A percentile compares a stretch with the other conserved stretches of the same genome.
phyloP scores from a whole-genome alignment of 2,329 filamentous ascomycete genomes.

The Paecilomyces sp. region DNA sequence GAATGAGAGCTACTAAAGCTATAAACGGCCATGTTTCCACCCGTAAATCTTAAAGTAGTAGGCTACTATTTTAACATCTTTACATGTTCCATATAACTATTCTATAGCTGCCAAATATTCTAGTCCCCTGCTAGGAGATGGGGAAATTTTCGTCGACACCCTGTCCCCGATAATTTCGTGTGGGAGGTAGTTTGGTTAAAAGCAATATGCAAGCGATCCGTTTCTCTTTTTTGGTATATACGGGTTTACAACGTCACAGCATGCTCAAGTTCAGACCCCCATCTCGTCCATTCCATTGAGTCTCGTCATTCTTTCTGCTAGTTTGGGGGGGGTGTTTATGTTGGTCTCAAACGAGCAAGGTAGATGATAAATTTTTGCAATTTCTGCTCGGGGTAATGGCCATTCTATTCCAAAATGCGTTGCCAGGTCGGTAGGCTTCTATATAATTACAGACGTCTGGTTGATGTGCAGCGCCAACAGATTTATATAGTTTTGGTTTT shows the following conservation, averaged over 20 bases:
- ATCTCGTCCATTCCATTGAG: conserved; percentile 14
- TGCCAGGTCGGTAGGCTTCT: background rate
- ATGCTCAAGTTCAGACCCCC: conserved; percentile 23
- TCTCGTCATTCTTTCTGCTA: conserved; percentile 6
- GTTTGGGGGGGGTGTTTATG: background rate
- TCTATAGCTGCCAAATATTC: too few species aligned
- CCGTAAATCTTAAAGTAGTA: too few species aligned
- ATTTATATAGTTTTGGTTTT: background rate
- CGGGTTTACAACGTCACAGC: conserved; percentile 8
- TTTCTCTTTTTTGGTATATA: too few species aligned
- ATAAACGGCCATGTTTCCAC: too few species aligned
- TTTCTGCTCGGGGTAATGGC: background rate
- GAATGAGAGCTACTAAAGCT: too few species aligned
- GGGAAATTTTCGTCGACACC: too few species aligned
- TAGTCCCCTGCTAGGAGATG: too few species aligned
- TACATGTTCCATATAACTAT: too few species aligned
- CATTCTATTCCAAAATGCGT: background rate
- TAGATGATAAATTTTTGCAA: background rate
- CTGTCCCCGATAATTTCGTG: too few species aligned
- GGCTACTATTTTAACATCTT: too few species aligned
- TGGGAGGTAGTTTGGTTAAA: too few species aligned
- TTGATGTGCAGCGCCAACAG: background rate
- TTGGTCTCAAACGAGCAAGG: background rate
- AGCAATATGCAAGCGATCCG: too few species aligned
- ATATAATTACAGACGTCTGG: background rate